Evolutionary conservation across 768 basidiomycete species (phyloP).

Genomic region (Exsudoporus frostii): DNA sequence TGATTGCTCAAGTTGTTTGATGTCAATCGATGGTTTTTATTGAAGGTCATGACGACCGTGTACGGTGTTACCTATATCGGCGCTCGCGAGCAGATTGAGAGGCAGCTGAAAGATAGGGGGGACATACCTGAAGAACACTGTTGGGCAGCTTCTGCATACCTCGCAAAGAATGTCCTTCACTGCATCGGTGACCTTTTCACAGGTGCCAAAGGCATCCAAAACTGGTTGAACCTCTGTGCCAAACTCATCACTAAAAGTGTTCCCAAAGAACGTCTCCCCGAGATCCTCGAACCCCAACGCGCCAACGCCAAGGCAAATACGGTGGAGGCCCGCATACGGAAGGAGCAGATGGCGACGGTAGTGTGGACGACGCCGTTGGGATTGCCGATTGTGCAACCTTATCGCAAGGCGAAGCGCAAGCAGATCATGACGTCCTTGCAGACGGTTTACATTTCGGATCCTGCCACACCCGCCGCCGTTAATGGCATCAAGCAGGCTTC

Average conservation of each 20-base stretch:
- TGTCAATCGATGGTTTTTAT: neutral
- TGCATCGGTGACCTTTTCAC: constrained; percentile 91
- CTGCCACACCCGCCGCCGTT: constrained; percentile 72
- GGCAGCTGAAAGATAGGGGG: constrained; percentile 73
- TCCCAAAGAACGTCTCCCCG: constrained; percentile 61
- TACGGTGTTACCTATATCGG: constrained; percentile 97
- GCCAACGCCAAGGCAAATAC: constrained; percentile 14
- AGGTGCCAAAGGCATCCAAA: constrained; percentile 90
- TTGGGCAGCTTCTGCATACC: constrained; percentile 72
- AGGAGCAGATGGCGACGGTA: constrained; percentile 93
- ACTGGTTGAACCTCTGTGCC: constrained; percentile 83
- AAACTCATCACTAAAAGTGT: constrained; percentile 85
- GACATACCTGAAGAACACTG: constrained; percentile 71
- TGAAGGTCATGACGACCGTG: constrained; percentile 95
- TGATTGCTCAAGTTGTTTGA: neutral
- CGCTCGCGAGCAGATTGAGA: constrained; percentile 92
- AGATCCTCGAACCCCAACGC: constrained; percentile 32
- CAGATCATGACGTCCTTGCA: constrained; percentile 85
- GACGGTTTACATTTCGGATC: constrained; percentile 87
- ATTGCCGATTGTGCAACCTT: constrained; percentile 93
- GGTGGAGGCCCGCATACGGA: constrained; percentile 47
- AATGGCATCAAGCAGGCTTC: constrained; percentile 85
- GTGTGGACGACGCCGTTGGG: constrained; percentile 98
- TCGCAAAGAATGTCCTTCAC: constrained; percentile 72
- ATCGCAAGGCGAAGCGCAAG: constrained; percentile 77